Percentiles rank a stretch among this genome's conserved stretches.
These are phyloP conservation scores for Aleurites moluccanus DNA, from an alignment of 441 rosid species.

Conservation along the genomic window DNA sequence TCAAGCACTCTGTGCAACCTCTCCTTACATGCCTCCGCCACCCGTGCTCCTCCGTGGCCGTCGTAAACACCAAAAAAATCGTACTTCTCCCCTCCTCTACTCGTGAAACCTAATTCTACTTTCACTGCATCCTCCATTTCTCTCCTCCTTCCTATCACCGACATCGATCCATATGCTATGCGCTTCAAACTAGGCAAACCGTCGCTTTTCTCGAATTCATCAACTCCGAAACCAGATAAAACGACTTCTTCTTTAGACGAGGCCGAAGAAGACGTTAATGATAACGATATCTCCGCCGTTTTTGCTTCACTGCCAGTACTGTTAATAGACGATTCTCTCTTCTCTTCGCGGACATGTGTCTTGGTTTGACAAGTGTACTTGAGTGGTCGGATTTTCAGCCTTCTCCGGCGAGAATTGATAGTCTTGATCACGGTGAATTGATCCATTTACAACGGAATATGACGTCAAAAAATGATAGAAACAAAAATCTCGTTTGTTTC, in stretches of 20 bases:
- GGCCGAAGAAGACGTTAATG: conserved; percentile 10
- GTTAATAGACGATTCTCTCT: background rate
- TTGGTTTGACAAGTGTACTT: conserved; percentile 32
- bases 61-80: conserved; percentile 72
- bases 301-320: background rate
- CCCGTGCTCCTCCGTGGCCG: conserved; percentile 68
- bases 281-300: conserved; percentile 30
- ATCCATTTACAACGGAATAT: conserved; percentile 14
- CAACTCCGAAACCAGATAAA: conserved; percentile 20
- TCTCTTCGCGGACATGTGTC: conserved; percentile 13
- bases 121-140: conserved; percentile 75
- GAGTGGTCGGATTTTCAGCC: conserved; percentile 30
- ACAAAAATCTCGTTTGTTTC: background rate
- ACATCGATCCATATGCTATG: conserved; percentile 47
- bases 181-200: background rate
- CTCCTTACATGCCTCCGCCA: conserved; percentile 58
- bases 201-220: background rate
- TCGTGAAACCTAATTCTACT: conserved; percentile 42
- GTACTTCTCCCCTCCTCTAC: conserved; percentile 31
- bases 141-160: conserved; percentile 66
- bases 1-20: conserved; percentile 49
- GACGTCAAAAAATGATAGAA: background rate
- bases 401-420: conserved; percentile 33
- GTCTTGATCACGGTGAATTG: conserved; percentile 26
- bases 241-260: conserved; percentile 23